phyloP scores from a whole-genome alignment of 441 rosid genomes.

The Brassica hybrid region DNA sequence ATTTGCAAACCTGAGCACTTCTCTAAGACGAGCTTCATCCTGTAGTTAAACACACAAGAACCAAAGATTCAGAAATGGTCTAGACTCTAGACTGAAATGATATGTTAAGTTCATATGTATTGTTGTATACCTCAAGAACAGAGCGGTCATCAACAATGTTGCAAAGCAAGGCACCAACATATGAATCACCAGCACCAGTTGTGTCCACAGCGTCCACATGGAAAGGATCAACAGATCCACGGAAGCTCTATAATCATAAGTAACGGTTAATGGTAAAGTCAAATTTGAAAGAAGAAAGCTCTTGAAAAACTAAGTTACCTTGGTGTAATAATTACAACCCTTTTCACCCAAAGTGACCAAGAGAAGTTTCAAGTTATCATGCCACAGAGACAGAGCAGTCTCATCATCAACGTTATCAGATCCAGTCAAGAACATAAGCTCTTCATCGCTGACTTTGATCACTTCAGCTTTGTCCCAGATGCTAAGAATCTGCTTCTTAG shows the following conservation, averaged over 20 bases:
- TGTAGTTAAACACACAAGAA: constrained; percentile 19
- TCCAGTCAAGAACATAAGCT: constrained; percentile 89
- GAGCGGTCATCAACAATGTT: constrained; percentile 76
- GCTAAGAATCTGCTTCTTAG: constrained; percentile 81
- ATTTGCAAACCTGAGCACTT: constrained; percentile 73
- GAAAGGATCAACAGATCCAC: constrained; percentile 81
- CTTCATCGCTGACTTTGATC: constrained; percentile 91
- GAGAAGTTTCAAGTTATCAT: constrained; percentile 74
- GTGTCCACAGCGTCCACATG: constrained; percentile 81
- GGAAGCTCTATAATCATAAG: constrained; percentile 59
- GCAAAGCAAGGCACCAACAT: constrained; percentile 82
- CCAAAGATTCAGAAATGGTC: neutral
- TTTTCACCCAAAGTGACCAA: constrained; percentile 89
- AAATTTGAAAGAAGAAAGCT: neutral
- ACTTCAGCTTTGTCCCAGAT: constrained; percentile 96
- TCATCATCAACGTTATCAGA: constrained; percentile 73
- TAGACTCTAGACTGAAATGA: neutral
- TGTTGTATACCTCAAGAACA: constrained; percentile 59
- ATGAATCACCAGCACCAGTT: constrained; percentile 97
- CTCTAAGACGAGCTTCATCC: constrained; percentile 79
- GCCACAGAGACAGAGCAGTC: constrained; percentile 86
- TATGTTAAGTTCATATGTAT: no score
- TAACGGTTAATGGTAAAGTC: neutral
- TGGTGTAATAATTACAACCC: constrained; percentile 92
- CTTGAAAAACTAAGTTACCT: constrained; percentile 52